Evolutionary conservation across 2,329 filamentous ascomycete genomes (phyloP), one percentile per base, ranked within the genome.

Genomic region (Botrytis tulipae): DNA sequence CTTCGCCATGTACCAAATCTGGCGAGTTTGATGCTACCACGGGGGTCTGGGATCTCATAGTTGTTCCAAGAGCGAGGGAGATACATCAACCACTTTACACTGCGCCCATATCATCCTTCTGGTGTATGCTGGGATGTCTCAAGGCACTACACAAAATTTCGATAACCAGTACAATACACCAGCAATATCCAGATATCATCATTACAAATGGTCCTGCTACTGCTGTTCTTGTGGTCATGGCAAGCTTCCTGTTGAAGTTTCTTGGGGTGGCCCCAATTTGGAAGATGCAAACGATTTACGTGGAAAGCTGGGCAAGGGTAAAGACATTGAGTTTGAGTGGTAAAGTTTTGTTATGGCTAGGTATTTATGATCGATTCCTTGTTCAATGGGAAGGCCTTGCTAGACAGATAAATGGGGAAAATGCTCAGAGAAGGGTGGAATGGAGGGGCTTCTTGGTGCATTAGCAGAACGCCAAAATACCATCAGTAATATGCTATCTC

Each of bases 231-330:
- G 85, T 97, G 66, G 82, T 92, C 6, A 80, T 91, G 4, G 88
- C 89, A 0, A 84, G 85, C 1, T 82, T 88, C 4, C 66, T 90
- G 22, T 78, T 92, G 69, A 85, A 80, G 75, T 82, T 82, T 67
- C 74, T 83, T 42, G 87, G 86, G 3, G 70, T 88, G 3, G 87
- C 85, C 0, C 84, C 87, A 57, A 78, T 89, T 66, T 88, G 85
- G 42, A 87, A 87, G 76, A 91, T 95, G 84, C 89, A 90, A 75
- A 91, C 92, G 16, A 85, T 98, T 22, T 99, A 96, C 81, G 88
- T 98, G 42, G 96, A 99, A 85, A 96, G 93, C 32, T 98, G 95
- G 91, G 95, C 96, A 4, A 88, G 96, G 25, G 93, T 97, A 25
- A 91, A 87, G 76, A 91, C 89, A 20, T 83, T 98, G 76, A 98